These are phyloP conservation scores for Nitzschia palea DNA, from an alignment of 108 stramenopile species.

Conservation along the genomic window DNA sequence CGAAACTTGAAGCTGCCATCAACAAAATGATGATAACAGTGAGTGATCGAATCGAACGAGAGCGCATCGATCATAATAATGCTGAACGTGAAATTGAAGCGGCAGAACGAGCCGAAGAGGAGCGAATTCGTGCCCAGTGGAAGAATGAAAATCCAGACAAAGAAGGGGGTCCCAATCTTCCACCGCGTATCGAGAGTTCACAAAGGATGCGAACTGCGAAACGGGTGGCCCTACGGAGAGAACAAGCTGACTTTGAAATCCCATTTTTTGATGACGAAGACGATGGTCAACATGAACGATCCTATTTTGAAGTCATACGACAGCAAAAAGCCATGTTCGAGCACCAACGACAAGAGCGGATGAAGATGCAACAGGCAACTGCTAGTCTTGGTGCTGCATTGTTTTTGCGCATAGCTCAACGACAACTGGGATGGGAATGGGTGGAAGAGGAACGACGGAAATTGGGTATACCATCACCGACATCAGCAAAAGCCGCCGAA, in stretches of 20 bases:
- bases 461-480: conserved; percentile 5
- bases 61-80: conserved; percentile 72
- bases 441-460: conserved; percentile 29
- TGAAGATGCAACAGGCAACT: conserved; percentile 44
- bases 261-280: conserved; percentile 87
- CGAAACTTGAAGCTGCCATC: conserved; percentile 76
- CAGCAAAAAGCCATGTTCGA: conserved; percentile 79
- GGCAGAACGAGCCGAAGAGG: conserved; percentile 69
- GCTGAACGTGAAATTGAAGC: conserved; percentile 79
- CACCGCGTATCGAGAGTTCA: conserved; percentile 9
- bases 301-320: conserved; percentile 61
- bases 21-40: conserved; percentile 77
- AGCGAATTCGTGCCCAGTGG: conserved; percentile 68
- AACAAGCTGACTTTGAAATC: conserved; percentile 75
- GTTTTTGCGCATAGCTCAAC: conserved; percentile 23
- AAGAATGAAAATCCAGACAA: conserved; percentile 45
- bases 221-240: conserved; percentile 32
- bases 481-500: background rate
- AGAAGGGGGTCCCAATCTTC: conserved; percentile 13
- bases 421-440: conserved; percentile 40
- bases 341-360: conserved; percentile 56
- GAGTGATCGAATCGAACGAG: conserved; percentile 72
- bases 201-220: conserved; percentile 22
- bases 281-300: conserved; percentile 62
- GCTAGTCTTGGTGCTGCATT: conserved; percentile 40